Percentiles rank a stretch among this genome's conserved stretches.
Conservation (phyloP, 768 basidiomycete genomes). For the Paxillus rubicundulus region DNA sequence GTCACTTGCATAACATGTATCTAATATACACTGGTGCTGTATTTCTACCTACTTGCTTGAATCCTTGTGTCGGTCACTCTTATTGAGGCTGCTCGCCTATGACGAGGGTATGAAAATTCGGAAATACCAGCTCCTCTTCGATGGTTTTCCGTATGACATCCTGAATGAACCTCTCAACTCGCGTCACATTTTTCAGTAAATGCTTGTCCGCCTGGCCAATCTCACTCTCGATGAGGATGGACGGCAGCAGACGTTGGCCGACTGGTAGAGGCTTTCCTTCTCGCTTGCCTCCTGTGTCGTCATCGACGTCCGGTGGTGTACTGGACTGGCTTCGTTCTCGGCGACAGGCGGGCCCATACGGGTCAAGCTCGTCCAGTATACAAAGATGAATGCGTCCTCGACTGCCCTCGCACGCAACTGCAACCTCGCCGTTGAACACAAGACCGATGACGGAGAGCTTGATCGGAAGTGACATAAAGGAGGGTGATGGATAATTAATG, state of each 20-base stretch:
- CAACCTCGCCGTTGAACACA: conserved; percentile 82
- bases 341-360: conserved; percentile 71
- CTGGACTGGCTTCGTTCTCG: conserved; percentile 45
- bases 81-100: conserved; percentile 40
- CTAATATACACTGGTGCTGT: conserved; percentile 8
- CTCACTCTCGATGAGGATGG: conserved; percentile 92
- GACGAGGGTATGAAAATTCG: conserved; percentile 86
- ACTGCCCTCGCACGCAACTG: conserved; percentile 88
- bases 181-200: conserved; percentile 91
- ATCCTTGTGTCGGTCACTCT: background rate
- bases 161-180: conserved; percentile 93
- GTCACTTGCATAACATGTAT: conserved; percentile 44
- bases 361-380: conserved; percentile 84
- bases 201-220: conserved; percentile 96
- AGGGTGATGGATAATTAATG: conserved; percentile 94
- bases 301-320: conserved; percentile 62
- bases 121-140: conserved; percentile 95
- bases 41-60: conserved; percentile 7
- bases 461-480: conserved; percentile 97
- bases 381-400: conserved; percentile 82
- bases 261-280: conserved; percentile 69
- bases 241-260: conserved; percentile 80
- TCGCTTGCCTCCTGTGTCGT: conserved; percentile 47
- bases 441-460: conserved; percentile 89
- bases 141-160: conserved; percentile 93